A percentile compares a stretch with the other conserved stretches of the same genome.
Conservation (phyloP, 2,329 filamentous ascomycete genomes). For the Pseudogymnoascus sp. region DNA sequence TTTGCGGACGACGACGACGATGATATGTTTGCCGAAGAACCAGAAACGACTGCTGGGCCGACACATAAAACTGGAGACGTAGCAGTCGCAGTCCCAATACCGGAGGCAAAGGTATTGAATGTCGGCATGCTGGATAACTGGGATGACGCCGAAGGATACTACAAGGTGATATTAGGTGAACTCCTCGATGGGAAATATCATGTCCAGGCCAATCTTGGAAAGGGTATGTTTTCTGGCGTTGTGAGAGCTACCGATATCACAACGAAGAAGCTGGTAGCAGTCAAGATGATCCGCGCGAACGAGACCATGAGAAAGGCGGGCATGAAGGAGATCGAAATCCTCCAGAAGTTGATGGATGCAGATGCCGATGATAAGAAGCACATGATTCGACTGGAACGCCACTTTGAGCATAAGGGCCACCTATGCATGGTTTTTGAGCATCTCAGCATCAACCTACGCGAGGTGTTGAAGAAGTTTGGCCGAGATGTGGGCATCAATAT, state of each 20-base stretch:
- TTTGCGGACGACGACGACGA: slow-evolving; percentile 75
- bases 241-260: slow-evolving; percentile 74
- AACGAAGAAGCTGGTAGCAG: slow-evolving; percentile 70
- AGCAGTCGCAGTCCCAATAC: slow-evolving; percentile 37
- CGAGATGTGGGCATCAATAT: slow-evolving; percentile 90
- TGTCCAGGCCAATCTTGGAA: slow-evolving; percentile 77
- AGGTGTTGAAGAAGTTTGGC: slow-evolving; percentile 92
- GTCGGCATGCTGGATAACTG: slow-evolving; percentile 81
- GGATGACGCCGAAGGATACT: slow-evolving; percentile 93
- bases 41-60: slow-evolving; percentile 31
- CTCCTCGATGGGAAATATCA: slow-evolving; percentile 83
- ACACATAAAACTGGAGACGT: slow-evolving; percentile 35
- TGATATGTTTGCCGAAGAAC: slow-evolving; percentile 53
- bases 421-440: slow-evolving; percentile 97
- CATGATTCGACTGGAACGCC: slow-evolving; percentile 75
- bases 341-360: slow-evolving; percentile 76
- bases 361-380: slow-evolving; percentile 89
- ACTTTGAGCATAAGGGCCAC: slow-evolving; percentile 91
- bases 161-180: slow-evolving; percentile 89
- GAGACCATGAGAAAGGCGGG: slow-evolving; percentile 89
- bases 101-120: slow-evolving; percentile 48
- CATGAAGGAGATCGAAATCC: slow-evolving; percentile 86
- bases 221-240: slow-evolving; percentile 96
- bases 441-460: slow-evolving; percentile 83
- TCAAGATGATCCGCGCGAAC: slow-evolving; percentile 98